Evolutionary conservation across 2,329 filamentous ascomycete genomes (phyloP).

Genomic region (Paraphoma chrysanthemicola): DNA sequence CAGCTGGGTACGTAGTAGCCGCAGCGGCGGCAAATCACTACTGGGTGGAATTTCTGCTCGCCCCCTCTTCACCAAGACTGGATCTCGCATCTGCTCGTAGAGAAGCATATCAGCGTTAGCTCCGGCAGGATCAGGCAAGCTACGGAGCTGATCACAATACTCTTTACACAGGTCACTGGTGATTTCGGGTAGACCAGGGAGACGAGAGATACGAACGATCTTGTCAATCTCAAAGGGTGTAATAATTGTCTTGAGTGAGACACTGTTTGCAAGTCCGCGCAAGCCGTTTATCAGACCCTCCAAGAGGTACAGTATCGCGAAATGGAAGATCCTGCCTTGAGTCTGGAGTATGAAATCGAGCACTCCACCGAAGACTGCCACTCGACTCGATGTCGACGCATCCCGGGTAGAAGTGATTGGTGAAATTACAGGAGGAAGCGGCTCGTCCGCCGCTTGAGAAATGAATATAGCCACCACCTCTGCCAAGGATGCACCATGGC

Average conservation of each 20-base stretch:
- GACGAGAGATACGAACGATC: constrained; percentile 45
- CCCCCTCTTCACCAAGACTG: not conserved
- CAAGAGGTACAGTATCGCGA: constrained; percentile 52
- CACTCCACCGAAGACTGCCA: constrained; percentile 35
- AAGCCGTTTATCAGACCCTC: constrained; percentile 51
- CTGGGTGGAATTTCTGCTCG: not conserved
- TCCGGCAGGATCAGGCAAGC: constrained; percentile 7
- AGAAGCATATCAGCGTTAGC: constrained; percentile 17
- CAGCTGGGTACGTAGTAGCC: constrained; percentile 32
- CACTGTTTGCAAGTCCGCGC: not conserved
- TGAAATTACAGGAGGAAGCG: not conserved
- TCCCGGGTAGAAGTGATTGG: constrained; percentile 3
- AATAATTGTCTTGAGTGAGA: not conserved
- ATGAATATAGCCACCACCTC: constrained; percentile 45
- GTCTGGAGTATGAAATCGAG: constrained; percentile 46
- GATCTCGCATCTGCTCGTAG: constrained; percentile 21
- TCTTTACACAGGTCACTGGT: constrained; percentile 48
- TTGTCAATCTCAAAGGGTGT: constrained; percentile 33
- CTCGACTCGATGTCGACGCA: constrained; percentile 10
- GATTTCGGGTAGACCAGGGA: constrained; percentile 52
- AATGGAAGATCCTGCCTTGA: constrained; percentile 47
- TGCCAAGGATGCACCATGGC: constrained; percentile 51
- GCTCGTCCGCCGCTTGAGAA: constrained; percentile 5
- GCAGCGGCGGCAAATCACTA: constrained; percentile 15
- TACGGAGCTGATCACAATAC: constrained; percentile 36